Base-by-base conservation (phyloP, 1,139 yeast species). In the Blastobotrys aristatus region DNA sequence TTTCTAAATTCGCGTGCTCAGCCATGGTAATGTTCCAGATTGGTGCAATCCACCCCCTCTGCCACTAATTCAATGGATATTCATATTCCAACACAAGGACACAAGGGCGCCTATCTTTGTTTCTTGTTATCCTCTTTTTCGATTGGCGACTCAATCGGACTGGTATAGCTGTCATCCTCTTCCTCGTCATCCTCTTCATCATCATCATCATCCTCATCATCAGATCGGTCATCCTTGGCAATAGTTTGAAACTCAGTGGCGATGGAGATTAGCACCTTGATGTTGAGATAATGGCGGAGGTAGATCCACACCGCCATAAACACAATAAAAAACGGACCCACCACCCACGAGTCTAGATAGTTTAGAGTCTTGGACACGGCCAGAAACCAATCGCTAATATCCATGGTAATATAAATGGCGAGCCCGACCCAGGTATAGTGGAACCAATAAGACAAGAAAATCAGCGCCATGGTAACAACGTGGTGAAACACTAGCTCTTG, bases 341-440 rank as follows among this genome's bases (percentile, higher is more conserved):
- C 77, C 4, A 80, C 52, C 2, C 74, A 62, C 2, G 92, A 82
- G 58, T 88, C 84, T 54, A 92, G 66, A 64, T 92, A 92, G 67
- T 88, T 90, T 56, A 89, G 71, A 14, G 88, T 79, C 68, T 94
- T 92, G 24, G 97, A 87, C 10, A 75, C 59, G 7, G 97, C 84
- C 58, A 92, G 73, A 70, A 89, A 87, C 67, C 88, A 82, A 70
- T 92, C 99, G 17, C 96, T 85, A 27, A 88, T 75, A 67, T 92
- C 99, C 99, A 92, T 92, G 22, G 97, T 88, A 57, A 92, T 79
- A 67, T 88, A 92, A 47, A 94, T 79, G 21, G 86, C 87, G 37
- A 92, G 68, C 4, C 99, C 99, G 76, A 92, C 89, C 82, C 95
- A 87, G 14, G 96, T 88, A 73, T 89, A 92, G 66, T 92, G 97